These are phyloP conservation scores for Porcisia deanei DNA, from an alignment of 208 protist genomes.

Conservation along the genomic window DNA sequence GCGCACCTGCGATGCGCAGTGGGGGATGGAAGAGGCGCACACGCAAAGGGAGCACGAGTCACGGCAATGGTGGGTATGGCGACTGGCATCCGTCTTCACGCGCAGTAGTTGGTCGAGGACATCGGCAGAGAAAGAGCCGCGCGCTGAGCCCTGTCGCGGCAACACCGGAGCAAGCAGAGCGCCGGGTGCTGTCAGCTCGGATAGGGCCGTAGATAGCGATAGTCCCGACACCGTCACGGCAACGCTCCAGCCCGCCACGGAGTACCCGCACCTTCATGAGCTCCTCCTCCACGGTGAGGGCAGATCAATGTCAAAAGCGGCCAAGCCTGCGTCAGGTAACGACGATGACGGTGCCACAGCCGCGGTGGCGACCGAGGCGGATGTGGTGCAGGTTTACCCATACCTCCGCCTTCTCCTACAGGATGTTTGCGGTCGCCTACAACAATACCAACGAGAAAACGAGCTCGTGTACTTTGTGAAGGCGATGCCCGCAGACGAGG, in stretches of 20 bases:
- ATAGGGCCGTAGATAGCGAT: background rate
- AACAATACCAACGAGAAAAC: slow-evolving; percentile 67
- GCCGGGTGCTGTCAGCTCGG: background rate
- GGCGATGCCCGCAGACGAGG: slow-evolving; percentile 27
- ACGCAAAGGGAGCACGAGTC: slow-evolving; percentile 16
- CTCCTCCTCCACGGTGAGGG: slow-evolving; percentile 11
- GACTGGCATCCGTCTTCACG: slow-evolving; percentile 13
- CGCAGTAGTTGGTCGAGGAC: background rate
- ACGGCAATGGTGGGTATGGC: slow-evolving; percentile 26
- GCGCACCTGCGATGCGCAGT: slow-evolving; percentile 27
- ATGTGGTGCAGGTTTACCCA: slow-evolving; percentile 59
- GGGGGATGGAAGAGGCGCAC: slow-evolving; percentile 26
- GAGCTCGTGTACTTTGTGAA: slow-evolving; percentile 56
- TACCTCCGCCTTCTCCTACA: slow-evolving; percentile 38
- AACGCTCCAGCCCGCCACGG: slow-evolving; percentile 9
- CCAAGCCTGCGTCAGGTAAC: background rate
- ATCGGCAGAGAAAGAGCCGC: background rate
- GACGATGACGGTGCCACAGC: background rate
- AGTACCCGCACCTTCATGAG: slow-evolving; percentile 23
- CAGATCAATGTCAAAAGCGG: background rate
- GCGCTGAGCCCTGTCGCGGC: too few species aligned
- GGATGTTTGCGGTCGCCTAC: slow-evolving; percentile 30
- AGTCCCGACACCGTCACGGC: background rate
- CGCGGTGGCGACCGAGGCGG: slow-evolving; percentile 15
- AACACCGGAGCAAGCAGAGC: background rate